Base-by-base conservation (phyloP, 768 basidiomycete genomes). In the Paxillus ammoniavirescens region DNA sequence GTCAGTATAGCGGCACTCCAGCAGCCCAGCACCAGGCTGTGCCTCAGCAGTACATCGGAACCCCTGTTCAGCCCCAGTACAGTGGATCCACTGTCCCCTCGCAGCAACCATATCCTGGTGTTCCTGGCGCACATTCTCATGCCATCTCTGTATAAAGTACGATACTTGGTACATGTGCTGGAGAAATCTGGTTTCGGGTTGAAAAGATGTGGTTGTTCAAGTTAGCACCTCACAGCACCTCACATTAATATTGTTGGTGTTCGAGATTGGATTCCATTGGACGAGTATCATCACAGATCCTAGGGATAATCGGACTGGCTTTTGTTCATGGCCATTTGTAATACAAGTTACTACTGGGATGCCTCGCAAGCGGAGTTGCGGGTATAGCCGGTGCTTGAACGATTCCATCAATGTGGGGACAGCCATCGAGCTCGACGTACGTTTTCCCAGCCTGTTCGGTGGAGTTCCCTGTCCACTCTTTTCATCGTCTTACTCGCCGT, bases 301-400 rank as follows among this genome's bases (percentile, higher is more conserved):
- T 5, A 12, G 21, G 45, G 47, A 17, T 58, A 58, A 26, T 36
- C 12, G 17, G 38, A 31, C 26, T 46, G 41, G 18, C 36, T 43
- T 49, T 54, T 42, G 28, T 37, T 18, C 44, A 17, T 47, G 28
- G 28, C 28, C 8, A 8, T 21, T 10, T 8, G 40, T 26, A 14
- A 28, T 17, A 21, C 21, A 21, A 21, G 21, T 3, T 21, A 21
- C 21, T 21, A 21, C 21, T 17, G 37, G 33, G 18, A 10, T 36
- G 47, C 49, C 64, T 62, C 65, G 63, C 61, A 2, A 49, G 63
- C 67, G 67, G 68, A 70, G 67, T 68, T 68, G 60, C 66, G 66
- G 68, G 58, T 52, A 49, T 36, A 31, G 26, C 65, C 67, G 67
- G 54, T 13, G 41, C 52, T 60, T 53, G 59, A 55, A 48, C 42